These are phyloP conservation scores for Penicillium angulare DNA, from an alignment of 495 filamentous ascomycete genomes.

Conservation along the genomic window DNA sequence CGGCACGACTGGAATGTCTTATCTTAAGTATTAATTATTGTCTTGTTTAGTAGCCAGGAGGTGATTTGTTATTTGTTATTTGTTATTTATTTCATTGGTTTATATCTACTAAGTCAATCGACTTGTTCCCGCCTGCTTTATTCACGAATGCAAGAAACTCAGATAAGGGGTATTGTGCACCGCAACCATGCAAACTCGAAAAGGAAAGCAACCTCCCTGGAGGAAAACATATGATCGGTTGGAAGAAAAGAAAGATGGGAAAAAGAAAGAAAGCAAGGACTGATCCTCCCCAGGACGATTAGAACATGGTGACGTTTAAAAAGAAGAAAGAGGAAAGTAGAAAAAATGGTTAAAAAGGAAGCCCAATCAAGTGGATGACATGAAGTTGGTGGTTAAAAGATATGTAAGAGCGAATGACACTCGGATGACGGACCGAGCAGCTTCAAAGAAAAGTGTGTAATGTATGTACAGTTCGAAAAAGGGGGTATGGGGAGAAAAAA, in stretches of 20 bases:
- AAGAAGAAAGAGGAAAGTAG: no score
- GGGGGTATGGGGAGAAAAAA: conserved; percentile 12
- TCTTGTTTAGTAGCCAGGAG: no score
- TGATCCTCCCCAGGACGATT: conserved; percentile 20
- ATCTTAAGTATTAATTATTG: no score
- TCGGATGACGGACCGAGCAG: conserved; percentile 20
- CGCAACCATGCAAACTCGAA: conserved; percentile 35
- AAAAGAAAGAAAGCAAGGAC: conserved; percentile 22
- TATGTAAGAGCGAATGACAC: conserved; percentile 29
- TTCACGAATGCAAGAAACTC: conserved; percentile 37
- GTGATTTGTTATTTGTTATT: not conserved
- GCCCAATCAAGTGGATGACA: conserved; percentile 20
- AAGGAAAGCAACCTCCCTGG: conserved; percentile 26
- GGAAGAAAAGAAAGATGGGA: conserved; percentile 5
- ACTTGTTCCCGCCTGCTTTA: conserved; percentile 13
- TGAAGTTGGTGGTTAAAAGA: conserved; percentile 18
- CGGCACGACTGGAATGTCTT: no score
- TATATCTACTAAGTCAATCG: conserved; percentile 1
- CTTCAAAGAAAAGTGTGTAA: conserved; percentile 22
- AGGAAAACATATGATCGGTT: conserved; percentile 7
- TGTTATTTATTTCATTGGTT: not conserved
- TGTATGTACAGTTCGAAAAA: conserved; percentile 37
- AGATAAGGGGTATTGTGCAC: conserved; percentile 42
- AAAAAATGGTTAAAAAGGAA: conserved; percentile 14
- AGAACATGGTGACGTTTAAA: no score